These are phyloP conservation scores for Butyriboletus loyo DNA, from an alignment of 768 basidiomycete species.

Conservation along the genomic window DNA sequence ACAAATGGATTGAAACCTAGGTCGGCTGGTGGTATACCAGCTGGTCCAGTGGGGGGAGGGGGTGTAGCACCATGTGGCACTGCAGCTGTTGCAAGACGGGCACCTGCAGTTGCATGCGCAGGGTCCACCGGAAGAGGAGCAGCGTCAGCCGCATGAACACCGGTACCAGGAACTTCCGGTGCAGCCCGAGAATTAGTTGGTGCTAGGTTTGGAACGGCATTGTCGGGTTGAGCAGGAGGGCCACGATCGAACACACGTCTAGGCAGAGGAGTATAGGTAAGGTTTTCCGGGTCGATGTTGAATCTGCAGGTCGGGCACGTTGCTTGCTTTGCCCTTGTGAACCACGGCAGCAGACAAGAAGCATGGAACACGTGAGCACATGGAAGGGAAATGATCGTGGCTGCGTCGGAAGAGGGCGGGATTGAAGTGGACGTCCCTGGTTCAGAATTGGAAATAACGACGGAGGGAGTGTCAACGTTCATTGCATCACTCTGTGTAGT, in stretches of 20 bases:
- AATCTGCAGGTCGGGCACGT: conserved; percentile 85
- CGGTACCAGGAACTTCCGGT: neutral
- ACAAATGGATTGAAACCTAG: conserved; percentile 20
- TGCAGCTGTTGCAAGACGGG: neutral
- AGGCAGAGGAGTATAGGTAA: conserved; percentile 44
- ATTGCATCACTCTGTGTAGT: conserved; percentile 10
- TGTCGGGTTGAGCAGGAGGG: conserved; percentile 11
- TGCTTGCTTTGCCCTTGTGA: conserved; percentile 71
- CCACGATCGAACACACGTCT: conserved; percentile 17
- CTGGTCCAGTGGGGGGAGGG: conserved; percentile 3
- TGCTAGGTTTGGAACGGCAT: conserved; percentile 11
- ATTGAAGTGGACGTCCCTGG: conserved; percentile 5
- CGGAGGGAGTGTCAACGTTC: conserved; percentile 18
- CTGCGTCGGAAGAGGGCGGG: conserved; percentile 19
- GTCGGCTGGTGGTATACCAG: conserved; percentile 1
- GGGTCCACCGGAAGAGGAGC: conserved; percentile 1
- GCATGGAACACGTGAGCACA: conserved; percentile 84
- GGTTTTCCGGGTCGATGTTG: conserved; percentile 75
- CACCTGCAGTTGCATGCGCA: neutral
- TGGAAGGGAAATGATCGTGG: conserved; percentile 64
- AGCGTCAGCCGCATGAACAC: neutral
- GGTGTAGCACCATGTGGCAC: conserved; percentile 1
- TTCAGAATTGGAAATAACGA: conserved; percentile 11
- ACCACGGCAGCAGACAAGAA: conserved; percentile 78
- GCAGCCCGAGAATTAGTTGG: conserved; percentile 7